phyloP scores from a whole-genome alignment of 2,329 filamentous ascomycete species.

The Chaetomium strumarium region DNA sequence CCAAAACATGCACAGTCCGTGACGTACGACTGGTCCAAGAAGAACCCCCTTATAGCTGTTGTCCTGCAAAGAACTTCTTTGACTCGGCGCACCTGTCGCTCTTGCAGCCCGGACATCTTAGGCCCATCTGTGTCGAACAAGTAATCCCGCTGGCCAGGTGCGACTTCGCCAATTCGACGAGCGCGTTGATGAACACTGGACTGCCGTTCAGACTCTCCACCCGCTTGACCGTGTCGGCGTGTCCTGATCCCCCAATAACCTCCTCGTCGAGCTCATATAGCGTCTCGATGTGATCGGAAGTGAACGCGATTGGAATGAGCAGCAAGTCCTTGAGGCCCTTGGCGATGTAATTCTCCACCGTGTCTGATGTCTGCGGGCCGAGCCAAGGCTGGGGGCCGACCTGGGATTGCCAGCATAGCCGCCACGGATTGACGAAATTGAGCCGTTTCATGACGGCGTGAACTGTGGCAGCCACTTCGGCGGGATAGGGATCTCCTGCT shows the following conservation, averaged over 20 bases:
- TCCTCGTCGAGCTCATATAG: conserved; percentile 91
- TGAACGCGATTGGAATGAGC: conserved; percentile 93
- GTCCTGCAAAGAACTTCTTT: conserved; percentile 57
- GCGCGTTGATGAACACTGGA: conserved; percentile 80
- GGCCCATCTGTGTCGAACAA: conserved; percentile 78
- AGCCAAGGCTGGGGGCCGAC: conserved; percentile 94
- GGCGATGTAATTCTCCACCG: conserved; percentile 81
- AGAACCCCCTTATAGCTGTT: conserved; percentile 17
- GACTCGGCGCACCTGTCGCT: conserved; percentile 81
- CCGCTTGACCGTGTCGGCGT: conserved; percentile 75
- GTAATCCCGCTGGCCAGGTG: conserved; percentile 65
- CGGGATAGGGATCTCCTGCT: conserved; percentile 83
- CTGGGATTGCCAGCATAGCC: conserved; percentile 96
- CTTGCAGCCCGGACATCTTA: conserved; percentile 89
- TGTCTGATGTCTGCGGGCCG: conserved; percentile 84
- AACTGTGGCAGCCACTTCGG: conserved; percentile 92
- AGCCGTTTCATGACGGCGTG: conserved; percentile 94
- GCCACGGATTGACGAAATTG: conserved; percentile 82
- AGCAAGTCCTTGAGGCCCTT: conserved; percentile 89
- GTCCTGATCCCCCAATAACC: conserved; percentile 81
- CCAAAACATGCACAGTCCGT: too few relatives aligned
- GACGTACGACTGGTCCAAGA: background rate
- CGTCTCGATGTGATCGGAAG: conserved; percentile 98
- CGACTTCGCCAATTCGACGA: conserved; percentile 77
- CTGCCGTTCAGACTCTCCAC: conserved; percentile 90